Evolutionary conservation across 2,329 filamentous ascomycete genomes (phyloP).

Genomic region (Fusarium oligoseptatum): DNA sequence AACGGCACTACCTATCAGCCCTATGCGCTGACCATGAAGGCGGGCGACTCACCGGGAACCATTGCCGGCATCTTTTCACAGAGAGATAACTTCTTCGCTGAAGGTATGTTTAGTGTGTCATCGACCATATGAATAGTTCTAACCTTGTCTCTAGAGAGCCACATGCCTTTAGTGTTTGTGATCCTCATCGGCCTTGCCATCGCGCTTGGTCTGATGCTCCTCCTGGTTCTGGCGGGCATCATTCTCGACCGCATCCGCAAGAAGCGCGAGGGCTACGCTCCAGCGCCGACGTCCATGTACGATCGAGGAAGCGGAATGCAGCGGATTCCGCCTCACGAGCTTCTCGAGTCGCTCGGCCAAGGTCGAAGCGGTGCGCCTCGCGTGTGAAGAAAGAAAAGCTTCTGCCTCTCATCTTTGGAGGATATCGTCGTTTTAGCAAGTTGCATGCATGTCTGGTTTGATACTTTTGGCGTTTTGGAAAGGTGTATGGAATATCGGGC

Average conservation of each 20-base stretch:
- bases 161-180: conserved; percentile 80
- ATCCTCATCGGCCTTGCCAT: conserved; percentile 86
- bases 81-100: conserved; percentile 80
- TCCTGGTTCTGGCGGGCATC: conserved; percentile 82
- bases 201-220: conserved; percentile 80
- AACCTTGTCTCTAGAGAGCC: conserved; percentile 53
- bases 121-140: conserved; percentile 11
- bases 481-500: conserved; percentile 45
- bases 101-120: conserved; percentile 63
- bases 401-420: conserved; percentile 14
- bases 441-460: conserved; percentile 47
- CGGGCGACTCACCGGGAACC: conserved; percentile 75
- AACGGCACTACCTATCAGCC: conserved; percentile 84
- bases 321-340: conserved; percentile 71
- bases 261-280: conserved; percentile 82
- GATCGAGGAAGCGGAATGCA: conserved; percentile 71
- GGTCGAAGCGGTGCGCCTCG: conserved; percentile 63
- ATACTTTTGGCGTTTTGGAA: conserved; percentile 55
- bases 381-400: conserved; percentile 55
- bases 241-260: conserved; percentile 81
- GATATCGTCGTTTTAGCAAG: conserved; percentile 46
- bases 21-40: conserved; percentile 81
- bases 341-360: conserved; percentile 67
- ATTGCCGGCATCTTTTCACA: conserved; percentile 88
- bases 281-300: conserved; percentile 77